These are phyloP conservation scores for Physaria fendleri DNA, from an alignment of 345 rosid species.

Conservation along the genomic window DNA sequence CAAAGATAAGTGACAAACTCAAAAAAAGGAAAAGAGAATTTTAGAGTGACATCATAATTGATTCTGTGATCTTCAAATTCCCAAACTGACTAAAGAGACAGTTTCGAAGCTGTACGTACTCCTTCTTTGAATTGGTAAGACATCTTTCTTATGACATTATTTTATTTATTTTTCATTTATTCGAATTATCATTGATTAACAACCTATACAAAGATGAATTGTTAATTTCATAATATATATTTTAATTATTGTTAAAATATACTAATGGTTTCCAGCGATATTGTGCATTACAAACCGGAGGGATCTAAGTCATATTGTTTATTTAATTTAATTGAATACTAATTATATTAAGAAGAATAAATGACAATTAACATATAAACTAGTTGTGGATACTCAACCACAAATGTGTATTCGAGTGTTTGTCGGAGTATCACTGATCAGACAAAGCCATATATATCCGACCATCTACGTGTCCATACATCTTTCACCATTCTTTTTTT, in stretches of 20 bases:
- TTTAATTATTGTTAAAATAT: not conserved
- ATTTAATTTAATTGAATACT: not conserved
- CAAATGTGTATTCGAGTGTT: slow-evolving; percentile 28
- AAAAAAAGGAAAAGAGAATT: slow-evolving; percentile 9
- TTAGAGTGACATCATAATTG: slow-evolving; percentile 32
- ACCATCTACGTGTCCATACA: too few relatives aligned
- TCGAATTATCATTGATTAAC: not conserved
- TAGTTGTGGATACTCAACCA: slow-evolving; percentile 26
- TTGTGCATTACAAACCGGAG: slow-evolving; percentile 9
- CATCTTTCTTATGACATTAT: slow-evolving; percentile 1
- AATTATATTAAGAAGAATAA: too few relatives aligned
- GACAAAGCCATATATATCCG: slow-evolving; percentile 32
- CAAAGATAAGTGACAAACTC: slow-evolving; percentile 24
- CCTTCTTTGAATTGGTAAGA: slow-evolving; percentile 32
- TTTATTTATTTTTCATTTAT: slow-evolving; percentile 4
- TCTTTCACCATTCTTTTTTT: not conserved
- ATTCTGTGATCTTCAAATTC: slow-evolving; percentile 27
- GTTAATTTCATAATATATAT: not conserved
- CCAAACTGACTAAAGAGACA: slow-evolving; percentile 25
- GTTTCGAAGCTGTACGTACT: slow-evolving; percentile 26
- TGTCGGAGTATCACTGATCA: slow-evolving; percentile 31
- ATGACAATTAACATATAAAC: too few relatives aligned
- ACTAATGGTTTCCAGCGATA: slow-evolving; percentile 27
- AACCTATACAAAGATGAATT: not conserved
- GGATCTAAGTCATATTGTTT: not conserved